Conservation (phyloP, 2,329 filamentous ascomycete genomes). For the Aspergillus costaricaensis region DNA sequence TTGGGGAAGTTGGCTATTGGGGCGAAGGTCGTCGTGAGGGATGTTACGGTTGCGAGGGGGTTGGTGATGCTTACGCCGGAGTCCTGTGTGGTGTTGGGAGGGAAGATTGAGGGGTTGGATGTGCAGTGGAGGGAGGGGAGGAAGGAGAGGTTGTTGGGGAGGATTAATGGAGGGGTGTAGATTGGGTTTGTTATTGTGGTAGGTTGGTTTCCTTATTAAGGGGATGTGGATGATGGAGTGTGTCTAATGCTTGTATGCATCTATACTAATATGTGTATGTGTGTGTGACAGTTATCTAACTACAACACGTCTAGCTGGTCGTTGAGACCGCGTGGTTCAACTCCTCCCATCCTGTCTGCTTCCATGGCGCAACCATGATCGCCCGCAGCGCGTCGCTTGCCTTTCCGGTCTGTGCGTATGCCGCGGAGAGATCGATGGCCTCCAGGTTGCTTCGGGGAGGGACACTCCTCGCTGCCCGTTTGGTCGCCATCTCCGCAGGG, state of each 20-base stretch:
- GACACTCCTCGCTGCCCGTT: slow-evolving; percentile 72
- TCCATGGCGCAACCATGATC: slow-evolving; percentile 82
- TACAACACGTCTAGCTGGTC: slow-evolving; percentile 14
- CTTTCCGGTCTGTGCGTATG: slow-evolving; percentile 72
- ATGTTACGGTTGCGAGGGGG: slow-evolving; percentile 69
- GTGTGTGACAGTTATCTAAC: background rate
- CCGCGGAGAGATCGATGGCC: slow-evolving; percentile 68
- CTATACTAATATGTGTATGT: background rate
- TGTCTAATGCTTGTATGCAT: background rate
- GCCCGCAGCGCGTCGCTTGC: slow-evolving; percentile 74
- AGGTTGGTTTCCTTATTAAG: background rate
- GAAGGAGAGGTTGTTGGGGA: slow-evolving; percentile 67
- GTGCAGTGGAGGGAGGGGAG: slow-evolving; percentile 72
- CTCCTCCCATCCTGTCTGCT: slow-evolving; percentile 62
- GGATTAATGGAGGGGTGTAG: slow-evolving; percentile 45
- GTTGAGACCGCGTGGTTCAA: slow-evolving; percentile 33
- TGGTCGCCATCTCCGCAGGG: slow-evolving; percentile 74
- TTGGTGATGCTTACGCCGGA: slow-evolving; percentile 74
- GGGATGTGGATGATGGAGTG: background rate
- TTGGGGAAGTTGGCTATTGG: slow-evolving; percentile 68
- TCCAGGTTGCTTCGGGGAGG: slow-evolving; percentile 70
- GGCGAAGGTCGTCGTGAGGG: slow-evolving; percentile 73
- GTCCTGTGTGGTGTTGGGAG: slow-evolving; percentile 72
- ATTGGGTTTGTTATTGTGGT: background rate
- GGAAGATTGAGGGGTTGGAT: slow-evolving; percentile 81